Evolutionary conservation across 805 yeast species (phyloP), one percentile per base, ranked within the genome.

Genomic region (Candida vaughaniae): DNA sequence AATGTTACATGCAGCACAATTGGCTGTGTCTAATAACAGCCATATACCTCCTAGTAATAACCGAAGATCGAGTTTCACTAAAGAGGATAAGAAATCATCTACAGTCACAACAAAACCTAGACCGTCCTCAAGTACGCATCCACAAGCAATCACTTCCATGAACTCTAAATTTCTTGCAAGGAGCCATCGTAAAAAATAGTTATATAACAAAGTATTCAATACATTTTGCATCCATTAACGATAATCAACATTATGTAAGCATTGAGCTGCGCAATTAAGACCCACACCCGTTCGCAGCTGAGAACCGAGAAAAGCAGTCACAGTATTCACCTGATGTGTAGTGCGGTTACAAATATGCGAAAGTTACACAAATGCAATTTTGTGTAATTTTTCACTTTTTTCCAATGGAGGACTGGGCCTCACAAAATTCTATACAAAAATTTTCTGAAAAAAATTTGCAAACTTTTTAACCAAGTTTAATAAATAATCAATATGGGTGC

Each of bases 401-500:
- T 26, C 27, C 26, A 6, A 20, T 8, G 31, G 23, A 18, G 20
- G 31, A 29, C 18, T 9, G 15, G 17, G 11, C 27, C 36, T 31
- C 28, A 17, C 32, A 22, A n/a, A 16, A 9, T 10, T 5, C 19
- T 26, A 19, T 29, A 25, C 31, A 35, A 42, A 45, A 45, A 37
- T 36, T 42, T 45, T 42, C 36, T 38, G 31, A 17, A 19, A 31
- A 28, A 29, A 29, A 27, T 35, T 35, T 39, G 38, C 36, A 25
- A 36, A 33, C 38, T 33, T 39, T 34, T 29, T 22, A 34, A 26
- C 33, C 28, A 27, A 39, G 38, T 34, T 29, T 26, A 25, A 36
- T 33, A 35, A 20, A 31, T 55, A 54, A 55, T 37, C 33, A 71
- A 67, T 76, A 90, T 89, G 96, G n/a, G n/a, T n/a, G 96, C 96